Evolutionary conservation across 805 yeast species (phyloP).

Genomic region (Cyberlindnera petersonii): DNA sequence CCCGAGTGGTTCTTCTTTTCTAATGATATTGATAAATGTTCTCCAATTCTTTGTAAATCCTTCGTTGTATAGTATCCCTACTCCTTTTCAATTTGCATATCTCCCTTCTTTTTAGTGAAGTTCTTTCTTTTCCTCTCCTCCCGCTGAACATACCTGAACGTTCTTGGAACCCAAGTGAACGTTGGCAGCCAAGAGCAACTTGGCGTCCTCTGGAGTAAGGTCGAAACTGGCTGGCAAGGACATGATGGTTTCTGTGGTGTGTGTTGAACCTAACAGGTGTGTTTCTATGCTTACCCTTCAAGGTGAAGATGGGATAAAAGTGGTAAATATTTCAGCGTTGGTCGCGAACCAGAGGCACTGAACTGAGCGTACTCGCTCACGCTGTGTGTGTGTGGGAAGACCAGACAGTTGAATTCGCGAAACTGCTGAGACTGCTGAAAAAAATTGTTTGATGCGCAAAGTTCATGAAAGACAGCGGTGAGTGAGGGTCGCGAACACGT

Average conservation of each 20-base stretch:
- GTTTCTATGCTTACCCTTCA: slow-evolving; percentile 1
- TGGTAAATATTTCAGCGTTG: slow-evolving; percentile 24
- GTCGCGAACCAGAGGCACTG: slow-evolving; percentile 18
- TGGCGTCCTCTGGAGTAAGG: slow-evolving; percentile 97
- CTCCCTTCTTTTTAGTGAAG: background rate
- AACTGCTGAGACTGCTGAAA: slow-evolving; percentile 15
- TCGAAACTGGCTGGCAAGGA: slow-evolving; percentile 85
- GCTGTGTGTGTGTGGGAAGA: no score
- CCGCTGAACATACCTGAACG: slow-evolving; percentile 78
- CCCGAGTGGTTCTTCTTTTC: no score
- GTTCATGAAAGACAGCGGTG: no score
- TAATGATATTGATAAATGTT: no score
- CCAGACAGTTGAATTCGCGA: no score
- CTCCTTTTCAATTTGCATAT: background rate
- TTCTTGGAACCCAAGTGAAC: slow-evolving; percentile 99
- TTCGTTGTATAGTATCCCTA: background rate
- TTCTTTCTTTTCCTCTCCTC: no score
- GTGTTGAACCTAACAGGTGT: background rate
- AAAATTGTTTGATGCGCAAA: slow-evolving; percentile 8
- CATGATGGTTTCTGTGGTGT: slow-evolving; percentile 39
- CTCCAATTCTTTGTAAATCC: no score
- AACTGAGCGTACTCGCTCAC: no score
- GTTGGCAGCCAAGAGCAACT: slow-evolving; percentile 99
- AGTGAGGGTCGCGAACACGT: background rate
- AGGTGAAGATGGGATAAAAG: slow-evolving; percentile 7